Base-by-base conservation (phyloP, 192 early-diverging fungal species). In the Linnemannia schmuckeri region DNA sequence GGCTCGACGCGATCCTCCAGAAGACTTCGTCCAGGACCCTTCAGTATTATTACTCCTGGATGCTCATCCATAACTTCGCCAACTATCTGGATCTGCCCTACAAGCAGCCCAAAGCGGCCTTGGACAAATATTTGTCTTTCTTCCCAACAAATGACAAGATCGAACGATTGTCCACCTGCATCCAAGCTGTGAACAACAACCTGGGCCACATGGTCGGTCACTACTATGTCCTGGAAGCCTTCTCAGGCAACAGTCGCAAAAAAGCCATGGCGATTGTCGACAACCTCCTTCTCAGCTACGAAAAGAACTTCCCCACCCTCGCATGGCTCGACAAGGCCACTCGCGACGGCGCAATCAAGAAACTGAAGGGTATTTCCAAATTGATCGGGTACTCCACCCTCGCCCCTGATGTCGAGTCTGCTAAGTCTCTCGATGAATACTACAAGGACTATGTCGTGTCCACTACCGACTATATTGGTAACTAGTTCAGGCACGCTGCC, bases 11-110 rank as follows among this genome's bases (percentile, higher is more conserved):
- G 2, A 71, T 77, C 63, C 38, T 84, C 12, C 37, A 75, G 33
- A 74, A 30, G 15, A 70, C 87, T 5, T 55, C 63, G 7, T 15
- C 81, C 12, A 68, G 77, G 27, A 80, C 78, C 8, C 27, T 91
- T 7, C 88, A 91, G 72, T 69, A 75, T 49, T 93, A 93, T 70
- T 88, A 93, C 63, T 73, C 83, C 9, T 93, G 93, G 93, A 88
- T 78, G 27, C 20, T 79, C 24, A 81, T 93, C 20, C 55, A 61
- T 37, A 79, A 80, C 33, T 75, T 91, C 40, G 78, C 74, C 24
- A 86, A 88, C 37, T 3, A 37, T 37, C 37, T 37, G 37, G 37
- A 3, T 1, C 37, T 37, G 38, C 55, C 77, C 0, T 77, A 88
- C 35, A 88, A 75, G 22, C 81, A 81, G 10, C 92, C 92, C 1